phyloP scores from a whole-genome alignment of 371 early-diverging fungal genomes.

The Parasitella parasitica region DNA sequence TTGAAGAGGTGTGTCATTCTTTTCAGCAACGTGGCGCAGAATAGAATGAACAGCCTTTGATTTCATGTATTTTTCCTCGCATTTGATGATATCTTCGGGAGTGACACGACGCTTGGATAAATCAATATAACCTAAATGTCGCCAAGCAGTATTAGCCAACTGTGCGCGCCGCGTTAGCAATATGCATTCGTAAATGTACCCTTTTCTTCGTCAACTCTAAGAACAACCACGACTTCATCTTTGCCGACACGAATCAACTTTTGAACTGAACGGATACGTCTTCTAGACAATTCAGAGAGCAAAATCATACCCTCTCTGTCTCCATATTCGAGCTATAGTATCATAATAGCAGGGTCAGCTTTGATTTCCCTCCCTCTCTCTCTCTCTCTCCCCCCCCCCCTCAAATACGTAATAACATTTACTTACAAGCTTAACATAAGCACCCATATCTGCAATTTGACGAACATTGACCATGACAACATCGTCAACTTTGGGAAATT shows the following conservation, averaged over 20 bases:
- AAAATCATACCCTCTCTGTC: constrained; percentile 98
- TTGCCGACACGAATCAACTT: constrained; percentile 97
- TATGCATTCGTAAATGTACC: constrained; percentile 56
- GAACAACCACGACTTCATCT: constrained; percentile 96
- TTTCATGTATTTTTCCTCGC: constrained; percentile 96
- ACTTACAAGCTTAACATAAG: constrained; percentile 90
- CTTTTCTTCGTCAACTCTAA: constrained; percentile 99
- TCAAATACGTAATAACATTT: not conserved
- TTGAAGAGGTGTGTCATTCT: constrained; percentile 78
- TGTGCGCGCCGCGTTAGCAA: not conserved
- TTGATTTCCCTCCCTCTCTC: too few relatives aligned
- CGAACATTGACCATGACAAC: constrained; percentile 98
- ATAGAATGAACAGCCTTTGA: constrained; percentile 92
- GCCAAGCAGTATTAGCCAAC: not conserved
- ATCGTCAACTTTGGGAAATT: constrained; percentile 97
- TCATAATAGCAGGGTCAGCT: not conserved
- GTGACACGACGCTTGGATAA: constrained; percentile 97
- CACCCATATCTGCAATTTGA: constrained; percentile 98
- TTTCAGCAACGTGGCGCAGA: constrained; percentile 92
- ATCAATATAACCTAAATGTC: constrained; percentile 92
- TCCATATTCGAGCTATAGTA: constrained; percentile 75
- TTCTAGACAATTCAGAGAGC: constrained; percentile 92
- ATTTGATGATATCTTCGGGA: constrained; percentile 94
- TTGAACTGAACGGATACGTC: constrained; percentile 98
- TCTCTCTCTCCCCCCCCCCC: too few relatives aligned